A percentile compares a stretch with the other conserved stretches of the same genome.
phyloP scores from a whole-genome alignment of 495 filamentous ascomycete species.

The Penicillium bialowiezense region DNA sequence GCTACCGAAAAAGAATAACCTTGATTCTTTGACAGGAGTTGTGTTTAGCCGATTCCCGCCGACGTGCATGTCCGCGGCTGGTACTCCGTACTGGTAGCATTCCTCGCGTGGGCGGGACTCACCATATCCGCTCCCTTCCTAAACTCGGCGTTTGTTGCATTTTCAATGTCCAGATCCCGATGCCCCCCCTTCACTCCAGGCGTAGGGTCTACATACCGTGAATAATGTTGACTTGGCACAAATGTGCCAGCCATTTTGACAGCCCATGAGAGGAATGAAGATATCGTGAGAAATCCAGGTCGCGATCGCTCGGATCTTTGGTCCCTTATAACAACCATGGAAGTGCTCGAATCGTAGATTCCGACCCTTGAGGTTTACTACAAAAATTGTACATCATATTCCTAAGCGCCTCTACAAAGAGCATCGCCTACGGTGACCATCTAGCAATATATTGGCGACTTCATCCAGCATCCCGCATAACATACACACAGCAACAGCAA shows the following conservation, averaged over 20 bases:
- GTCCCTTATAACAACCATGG: neutral
- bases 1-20: no score
- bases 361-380: neutral
- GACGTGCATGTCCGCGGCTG: no score
- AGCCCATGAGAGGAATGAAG: slow-evolving; percentile 10
- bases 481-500: neutral
- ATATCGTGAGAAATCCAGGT: slow-evolving; percentile 2
- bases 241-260: neutral
- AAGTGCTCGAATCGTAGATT: slow-evolving; percentile 1
- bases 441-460: neutral
- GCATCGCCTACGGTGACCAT: neutral
- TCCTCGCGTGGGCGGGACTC: no score
- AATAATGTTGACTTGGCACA: neutral
- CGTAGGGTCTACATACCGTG: neutral
- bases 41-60: no score
- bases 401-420: neutral
- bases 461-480: neutral
- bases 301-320: neutral
- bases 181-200: no score
- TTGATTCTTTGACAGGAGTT: no score
- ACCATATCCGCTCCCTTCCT: no score
- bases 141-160: no score
- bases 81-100: no score
- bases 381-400: neutral
- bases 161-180: no score